phyloP scores from a whole-genome alignment of 1,139 yeast genomes.

The Pichia kudriavzevii region DNA sequence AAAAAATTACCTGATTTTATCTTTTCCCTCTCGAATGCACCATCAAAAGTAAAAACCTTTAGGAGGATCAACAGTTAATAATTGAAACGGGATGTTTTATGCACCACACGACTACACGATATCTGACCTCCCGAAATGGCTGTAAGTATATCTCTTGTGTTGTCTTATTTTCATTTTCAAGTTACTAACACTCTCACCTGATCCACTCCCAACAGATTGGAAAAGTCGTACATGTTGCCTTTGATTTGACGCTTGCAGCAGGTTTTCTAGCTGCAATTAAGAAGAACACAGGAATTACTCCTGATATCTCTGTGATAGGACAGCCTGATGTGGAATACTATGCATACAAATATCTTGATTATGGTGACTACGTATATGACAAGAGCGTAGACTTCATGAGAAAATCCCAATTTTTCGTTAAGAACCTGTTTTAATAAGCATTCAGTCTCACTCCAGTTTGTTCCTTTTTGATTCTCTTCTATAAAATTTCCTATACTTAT shows the following conservation, averaged over 20 bases:
- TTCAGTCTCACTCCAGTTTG: not conserved
- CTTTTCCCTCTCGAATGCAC: too few species aligned
- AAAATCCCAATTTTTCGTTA: slow-evolving; percentile 65
- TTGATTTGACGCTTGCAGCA: slow-evolving; percentile 71
- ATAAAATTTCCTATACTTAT: not conserved
- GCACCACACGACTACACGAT: too few species aligned
- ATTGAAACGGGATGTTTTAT: too few species aligned
- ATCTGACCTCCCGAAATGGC: too few species aligned
- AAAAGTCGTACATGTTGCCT: slow-evolving; percentile 55
- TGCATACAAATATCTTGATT: slow-evolving; percentile 58
- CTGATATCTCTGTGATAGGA: slow-evolving; percentile 32
- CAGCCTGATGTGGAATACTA: slow-evolving; percentile 51
- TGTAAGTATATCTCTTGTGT: too few species aligned
- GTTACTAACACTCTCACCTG: not conserved
- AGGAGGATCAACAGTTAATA: too few species aligned
- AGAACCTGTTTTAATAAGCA: slow-evolving; percentile 32
- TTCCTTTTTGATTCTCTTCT: not conserved
- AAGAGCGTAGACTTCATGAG: slow-evolving; percentile 64
- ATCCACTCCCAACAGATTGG: slow-evolving; percentile 10
- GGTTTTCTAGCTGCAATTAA: slow-evolving; percentile 86
- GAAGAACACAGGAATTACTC: slow-evolving; percentile 76
- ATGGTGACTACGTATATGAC: slow-evolving; percentile 84
- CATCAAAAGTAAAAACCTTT: too few species aligned
- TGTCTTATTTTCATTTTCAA: too few species aligned
- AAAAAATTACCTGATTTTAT: too few species aligned